Percentiles rank a stretch among this genome's conserved stretches.
Conservation (phyloP, 116 monocot species). For the Posidonia oceanica region DNA sequence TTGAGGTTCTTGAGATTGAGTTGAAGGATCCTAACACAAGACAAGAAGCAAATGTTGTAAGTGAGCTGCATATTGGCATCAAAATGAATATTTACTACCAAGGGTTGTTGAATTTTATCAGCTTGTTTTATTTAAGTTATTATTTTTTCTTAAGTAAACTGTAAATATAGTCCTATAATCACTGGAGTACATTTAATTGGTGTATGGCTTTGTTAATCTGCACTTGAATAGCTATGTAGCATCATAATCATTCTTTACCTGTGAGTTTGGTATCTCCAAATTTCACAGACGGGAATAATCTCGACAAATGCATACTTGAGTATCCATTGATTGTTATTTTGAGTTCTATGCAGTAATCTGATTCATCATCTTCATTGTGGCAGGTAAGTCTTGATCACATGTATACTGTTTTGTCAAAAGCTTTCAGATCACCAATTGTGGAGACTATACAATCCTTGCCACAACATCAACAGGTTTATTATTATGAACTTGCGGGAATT, state of each 20-base stretch:
- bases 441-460: constrained; percentile 82
- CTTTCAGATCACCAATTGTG: constrained; percentile 69
- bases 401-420: constrained; percentile 75
- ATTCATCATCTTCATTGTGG: constrained; percentile 9
- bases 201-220: too few species aligned
- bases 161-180: too few species aligned
- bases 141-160: too few species aligned
- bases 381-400: constrained; percentile 87
- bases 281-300: too few species aligned
- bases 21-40: constrained; percentile 20
- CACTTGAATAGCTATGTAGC: too few species aligned
- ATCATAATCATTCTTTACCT: background rate
- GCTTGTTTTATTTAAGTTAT: too few species aligned
- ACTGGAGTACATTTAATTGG: too few species aligned
- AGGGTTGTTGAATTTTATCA: too few species aligned
- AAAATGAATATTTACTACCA: too few species aligned
- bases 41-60: constrained; percentile 43
- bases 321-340: too few species aligned
- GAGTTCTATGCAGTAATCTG: too few species aligned
- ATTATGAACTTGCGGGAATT: background rate
- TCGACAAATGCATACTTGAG: too few species aligned
- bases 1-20: constrained; percentile 72
- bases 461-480: constrained; percentile 77
- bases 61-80: background rate
- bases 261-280: background rate